Percentiles rank a stretch among this genome's conserved stretches.
phyloP scores from a whole-genome alignment of 768 basidiomycete species.

The Trichaptum fuscoviolaceum region DNA sequence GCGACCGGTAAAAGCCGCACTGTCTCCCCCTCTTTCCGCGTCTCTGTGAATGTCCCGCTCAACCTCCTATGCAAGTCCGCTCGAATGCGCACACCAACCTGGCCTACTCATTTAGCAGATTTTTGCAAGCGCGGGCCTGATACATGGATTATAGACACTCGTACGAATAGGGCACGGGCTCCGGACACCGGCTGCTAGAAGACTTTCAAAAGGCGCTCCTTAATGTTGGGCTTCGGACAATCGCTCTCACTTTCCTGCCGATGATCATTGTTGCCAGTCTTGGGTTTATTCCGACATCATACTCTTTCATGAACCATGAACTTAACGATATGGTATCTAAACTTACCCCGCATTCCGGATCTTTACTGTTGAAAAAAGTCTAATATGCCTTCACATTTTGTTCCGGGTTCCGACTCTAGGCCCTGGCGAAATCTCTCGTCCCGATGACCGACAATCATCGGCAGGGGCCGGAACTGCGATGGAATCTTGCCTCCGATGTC shows the following conservation, averaged over 20 bases:
- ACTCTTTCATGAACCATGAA: background rate
- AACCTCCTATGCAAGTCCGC: background rate
- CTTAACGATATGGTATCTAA: background rate
- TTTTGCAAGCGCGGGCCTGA: too few species aligned
- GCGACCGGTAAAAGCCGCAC: background rate
- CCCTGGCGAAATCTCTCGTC: too few species aligned
- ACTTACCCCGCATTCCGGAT: background rate
- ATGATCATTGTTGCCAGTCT: background rate
- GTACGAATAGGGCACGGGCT: too few species aligned
- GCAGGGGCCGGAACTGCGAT: background rate
- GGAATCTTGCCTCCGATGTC: background rate
- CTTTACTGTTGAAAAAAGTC: background rate
- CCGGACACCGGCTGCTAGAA: too few species aligned
- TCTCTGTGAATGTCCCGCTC: background rate
- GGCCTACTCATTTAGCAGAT: background rate
- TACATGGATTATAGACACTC: too few species aligned
- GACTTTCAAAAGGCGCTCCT: too few species aligned
- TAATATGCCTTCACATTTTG: background rate
- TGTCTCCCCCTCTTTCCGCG: background rate
- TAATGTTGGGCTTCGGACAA: too few species aligned
- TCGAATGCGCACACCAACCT: background rate
- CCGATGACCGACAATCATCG: too few species aligned
- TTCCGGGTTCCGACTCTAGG: background rate
- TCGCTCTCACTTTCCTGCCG: too few species aligned
- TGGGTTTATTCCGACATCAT: background rate